Conservation (phyloP, 2,329 filamentous ascomycete genomes). For the Pseudogymnoascus sp. region DNA sequence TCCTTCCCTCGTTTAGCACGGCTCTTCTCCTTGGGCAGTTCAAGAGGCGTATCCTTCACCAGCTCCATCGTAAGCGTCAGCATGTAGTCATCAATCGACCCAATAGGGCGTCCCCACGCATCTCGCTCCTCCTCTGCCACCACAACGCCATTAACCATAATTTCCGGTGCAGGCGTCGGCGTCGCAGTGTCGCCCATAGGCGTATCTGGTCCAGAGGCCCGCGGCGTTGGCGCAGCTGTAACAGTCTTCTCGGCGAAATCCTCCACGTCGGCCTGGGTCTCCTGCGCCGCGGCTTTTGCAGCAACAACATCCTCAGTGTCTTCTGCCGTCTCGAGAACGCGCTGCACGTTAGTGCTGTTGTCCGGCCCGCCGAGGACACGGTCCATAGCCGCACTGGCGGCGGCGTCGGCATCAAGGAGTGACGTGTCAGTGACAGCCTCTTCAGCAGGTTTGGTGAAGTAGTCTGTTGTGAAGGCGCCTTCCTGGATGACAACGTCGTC, state of each 20-base stretch:
- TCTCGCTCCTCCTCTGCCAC: constrained; percentile 43
- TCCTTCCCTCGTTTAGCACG: constrained; percentile 44
- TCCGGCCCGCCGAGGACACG: constrained; percentile 60
- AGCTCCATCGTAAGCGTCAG: constrained; percentile 58
- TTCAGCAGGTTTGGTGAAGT: constrained; percentile 72
- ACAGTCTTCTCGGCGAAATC: constrained; percentile 67
- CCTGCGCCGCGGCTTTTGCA: constrained; percentile 79
- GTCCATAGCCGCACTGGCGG: constrained; percentile 77
- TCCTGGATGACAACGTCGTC: constrained; percentile 98
- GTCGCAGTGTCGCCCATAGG: constrained; percentile 31
- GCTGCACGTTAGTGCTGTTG: constrained; percentile 56
- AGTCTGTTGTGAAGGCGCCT: constrained; percentile 94
- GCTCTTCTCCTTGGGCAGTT: constrained; percentile 59
- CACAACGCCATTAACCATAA: constrained; percentile 3
- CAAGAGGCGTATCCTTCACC: constrained; percentile 52
- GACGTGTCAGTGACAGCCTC: constrained; percentile 55
- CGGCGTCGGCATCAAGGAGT: constrained; percentile 57
- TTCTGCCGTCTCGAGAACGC: constrained; percentile 81
- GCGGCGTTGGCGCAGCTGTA: constrained; percentile 24
- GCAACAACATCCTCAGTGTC: constrained; percentile 87
- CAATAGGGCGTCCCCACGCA: constrained; percentile 50
- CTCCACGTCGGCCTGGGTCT: constrained; percentile 77
- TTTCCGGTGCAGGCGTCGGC: constrained; percentile 30
- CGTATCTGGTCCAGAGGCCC: constrained; percentile 21
- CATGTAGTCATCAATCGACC: constrained; percentile 69